Evolutionary conservation across 2,329 filamentous ascomycete genomes (phyloP), one percentile per base, ranked within the genome.

Genomic region (Ophiostoma sp.): DNA sequence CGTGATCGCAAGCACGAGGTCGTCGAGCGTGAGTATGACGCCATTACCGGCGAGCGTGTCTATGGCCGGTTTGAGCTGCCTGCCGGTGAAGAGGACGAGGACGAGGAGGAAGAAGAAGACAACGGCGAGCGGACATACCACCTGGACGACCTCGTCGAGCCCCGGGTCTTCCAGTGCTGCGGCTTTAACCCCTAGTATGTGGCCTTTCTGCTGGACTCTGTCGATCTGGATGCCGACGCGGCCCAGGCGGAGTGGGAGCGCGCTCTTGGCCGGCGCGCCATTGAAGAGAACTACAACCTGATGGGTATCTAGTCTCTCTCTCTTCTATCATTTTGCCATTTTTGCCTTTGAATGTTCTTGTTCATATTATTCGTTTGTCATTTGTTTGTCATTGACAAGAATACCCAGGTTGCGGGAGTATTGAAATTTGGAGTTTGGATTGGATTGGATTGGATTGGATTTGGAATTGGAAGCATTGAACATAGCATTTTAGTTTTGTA

Each of bases 11-110:
- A 84, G 15, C 79, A 83, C 5, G 83, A 86, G 69, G 77, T 82
- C 72, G 85, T 84, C 69, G 81, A 88, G 73, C 89, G 86, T 75
- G 77, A 80, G 23, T 88, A 88, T 73, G 88, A 94, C 74, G 83
- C 87, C 13, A 79, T 85, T 54, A 89, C 90, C 0, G 93, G 92
- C 0, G 83, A 90, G 72, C 85, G 92, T 11, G 79, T 92, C 11
- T 96, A 94, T 75, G 88, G 85, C 72, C 91, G 89, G 71, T 95
- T 96, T 73, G 92, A 96, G 75, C 88, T 88, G 74, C 89, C 90
- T 0, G 85, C 15, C 0, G 83, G 83, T 1, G 81, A 82, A 48
- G 84, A 86, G 15, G 81, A 82, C 48, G 84, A 86, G 15, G 85
- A 62, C 17, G 79, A 78, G 2, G 81, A 81, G 11, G 85, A 90